phyloP scores from a whole-genome alignment of 176 grass and related monocot genomes.

The bread wheat (Triticum aestivum) region IWGSC_CS_RefSeq_v2.1 NC_057797.1:660625758-660626257 shows the following conservation, averaged over 20 bases:
- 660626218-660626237: no score
- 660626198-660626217: no score
- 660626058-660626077: conserved; percentile 38
- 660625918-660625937: neutral
- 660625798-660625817: neutral
- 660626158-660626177: neutral
- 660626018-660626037: conserved; percentile 45
- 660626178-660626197: neutral
- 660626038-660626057: conserved; percentile 12
- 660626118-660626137: conserved; percentile 20
- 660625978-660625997: neutral
- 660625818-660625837: neutral
- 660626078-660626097: conserved; percentile 29
- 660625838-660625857: neutral
- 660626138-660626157: neutral
- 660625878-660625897: neutral
- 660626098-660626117: conserved; percentile 44
- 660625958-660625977: neutral
- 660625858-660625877: neutral
- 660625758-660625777: neutral
- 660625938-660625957: neutral
- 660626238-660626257: conserved; percentile 20
- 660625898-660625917: neutral
- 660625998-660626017: neutral
- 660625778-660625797: neutral